Conservation (phyloP, 2,329 filamentous ascomycete genomes). For the Penicillium sp. region DNA sequence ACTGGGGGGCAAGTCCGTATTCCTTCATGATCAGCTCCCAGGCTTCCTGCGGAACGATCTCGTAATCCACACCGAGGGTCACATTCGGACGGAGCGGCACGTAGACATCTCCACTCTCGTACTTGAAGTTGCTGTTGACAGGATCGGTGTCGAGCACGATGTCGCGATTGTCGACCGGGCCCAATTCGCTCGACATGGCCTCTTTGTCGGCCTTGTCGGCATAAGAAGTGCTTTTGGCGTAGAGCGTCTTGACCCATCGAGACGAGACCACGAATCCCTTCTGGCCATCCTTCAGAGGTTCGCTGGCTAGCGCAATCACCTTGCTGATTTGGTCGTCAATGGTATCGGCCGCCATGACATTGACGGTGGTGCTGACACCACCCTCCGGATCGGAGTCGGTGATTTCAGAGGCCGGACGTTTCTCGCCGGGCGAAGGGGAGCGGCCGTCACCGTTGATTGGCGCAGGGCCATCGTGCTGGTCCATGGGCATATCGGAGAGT, state of each 20-base stretch:
- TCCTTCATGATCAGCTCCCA: slow-evolving; percentile 76
- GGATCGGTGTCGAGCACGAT: slow-evolving; percentile 59
- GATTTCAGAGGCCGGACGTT: slow-evolving; percentile 32
- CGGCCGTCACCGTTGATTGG: slow-evolving; percentile 21
- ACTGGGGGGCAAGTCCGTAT: slow-evolving; percentile 69
- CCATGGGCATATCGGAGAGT: slow-evolving; percentile 41
- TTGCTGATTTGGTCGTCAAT: slow-evolving; percentile 68
- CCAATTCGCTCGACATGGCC: slow-evolving; percentile 59
- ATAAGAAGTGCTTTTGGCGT: slow-evolving; percentile 56
- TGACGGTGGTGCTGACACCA: slow-evolving; percentile 14
- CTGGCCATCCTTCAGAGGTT: slow-evolving; percentile 62
- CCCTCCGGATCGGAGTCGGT: slow-evolving; percentile 23
- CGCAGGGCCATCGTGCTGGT: slow-evolving; percentile 23
- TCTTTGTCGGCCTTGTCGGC: slow-evolving; percentile 53
- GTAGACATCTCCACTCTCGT: slow-evolving; percentile 50
- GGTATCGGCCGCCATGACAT: slow-evolving; percentile 4
- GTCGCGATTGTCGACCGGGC: slow-evolving; percentile 81
- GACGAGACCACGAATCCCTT: slow-evolving; percentile 72
- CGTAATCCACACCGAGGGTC: slow-evolving; percentile 61
- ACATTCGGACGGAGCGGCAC: slow-evolving; percentile 67
- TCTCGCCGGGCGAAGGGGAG: slow-evolving; percentile 31
- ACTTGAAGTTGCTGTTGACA: slow-evolving; percentile 33
- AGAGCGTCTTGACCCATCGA: slow-evolving; percentile 69
- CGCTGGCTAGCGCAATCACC: slow-evolving; percentile 55
- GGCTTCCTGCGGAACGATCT: slow-evolving; percentile 69